Conservation (phyloP, 2,329 filamentous ascomycete species). For the Apiospora saccharicola region DNA sequence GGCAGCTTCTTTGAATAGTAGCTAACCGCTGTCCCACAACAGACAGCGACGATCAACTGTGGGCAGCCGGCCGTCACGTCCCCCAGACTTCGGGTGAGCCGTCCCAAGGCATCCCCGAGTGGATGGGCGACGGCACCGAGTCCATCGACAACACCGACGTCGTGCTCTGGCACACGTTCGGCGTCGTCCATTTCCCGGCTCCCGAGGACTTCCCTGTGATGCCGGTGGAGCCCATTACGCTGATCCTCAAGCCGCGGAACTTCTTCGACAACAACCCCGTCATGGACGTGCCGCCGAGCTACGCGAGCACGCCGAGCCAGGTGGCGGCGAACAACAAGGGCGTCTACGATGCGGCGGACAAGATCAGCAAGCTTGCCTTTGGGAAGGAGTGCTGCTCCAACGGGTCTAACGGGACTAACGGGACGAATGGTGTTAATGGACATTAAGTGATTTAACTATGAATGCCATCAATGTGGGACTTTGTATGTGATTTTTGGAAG, state of each 20-base stretch:
- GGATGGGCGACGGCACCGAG: constrained; percentile 75
- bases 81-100: constrained; percentile 86
- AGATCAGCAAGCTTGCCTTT: constrained; percentile 41
- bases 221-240: constrained; percentile 85
- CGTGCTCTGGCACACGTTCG: constrained; percentile 94
- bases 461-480: constrained; percentile 23
- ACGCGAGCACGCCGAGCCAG: constrained; percentile 75
- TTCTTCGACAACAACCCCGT: constrained; percentile 84
- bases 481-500: background rate
- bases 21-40: constrained; percentile 23
- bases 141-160: constrained; percentile 83
- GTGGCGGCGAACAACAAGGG: constrained; percentile 42
- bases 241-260: constrained; percentile 80
- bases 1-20: background rate
- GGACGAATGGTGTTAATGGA: background rate
- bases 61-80: constrained; percentile 86
- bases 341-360: constrained; percentile 42
- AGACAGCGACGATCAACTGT: constrained; percentile 83
- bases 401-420: constrained; percentile 17
- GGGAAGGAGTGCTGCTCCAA: constrained; percentile 28
- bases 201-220: constrained; percentile 94
- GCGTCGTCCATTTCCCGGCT: constrained; percentile 85
- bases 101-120: constrained; percentile 74
- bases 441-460: constrained; percentile 50
- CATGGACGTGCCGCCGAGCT: constrained; percentile 82